Evolutionary conservation across 2,329 filamentous ascomycete species (phyloP).

Genomic region (Xylaria sp.): DNA sequence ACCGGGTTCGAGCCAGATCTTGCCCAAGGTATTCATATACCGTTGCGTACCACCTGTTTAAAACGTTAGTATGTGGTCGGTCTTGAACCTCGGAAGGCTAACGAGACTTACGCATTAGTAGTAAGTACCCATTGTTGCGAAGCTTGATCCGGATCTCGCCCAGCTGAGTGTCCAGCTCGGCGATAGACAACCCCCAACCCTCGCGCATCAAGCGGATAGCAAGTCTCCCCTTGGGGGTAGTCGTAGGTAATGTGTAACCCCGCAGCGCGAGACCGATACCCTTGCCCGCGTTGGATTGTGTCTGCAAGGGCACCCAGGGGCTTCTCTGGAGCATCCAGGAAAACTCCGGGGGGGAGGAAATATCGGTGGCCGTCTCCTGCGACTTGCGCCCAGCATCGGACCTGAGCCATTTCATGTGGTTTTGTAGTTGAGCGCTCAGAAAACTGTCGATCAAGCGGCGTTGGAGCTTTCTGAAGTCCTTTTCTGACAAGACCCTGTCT

Average conservation of each 20-base stretch:
- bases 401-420: constrained; percentile 51
- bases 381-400: background rate
- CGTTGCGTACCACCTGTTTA: constrained; percentile 49
- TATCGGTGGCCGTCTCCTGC: constrained; percentile 5
- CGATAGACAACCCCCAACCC: constrained; percentile 61
- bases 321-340: constrained; percentile 55
- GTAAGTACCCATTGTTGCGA: constrained; percentile 53
- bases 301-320: constrained; percentile 55
- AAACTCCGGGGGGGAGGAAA: constrained; percentile 21
- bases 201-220: constrained; percentile 57
- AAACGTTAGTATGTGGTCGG: background rate
- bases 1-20: constrained; percentile 47
- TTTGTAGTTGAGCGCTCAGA: constrained; percentile 55
- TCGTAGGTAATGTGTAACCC: constrained; percentile 46
- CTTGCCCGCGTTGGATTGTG: constrained; percentile 25
- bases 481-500: constrained; percentile 51
- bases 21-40: constrained; percentile 49
- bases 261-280: constrained; percentile 40
- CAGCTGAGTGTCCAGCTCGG: constrained; percentile 55
- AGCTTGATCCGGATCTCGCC: constrained; percentile 56
- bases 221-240: constrained; percentile 53
- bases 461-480: constrained; percentile 56
- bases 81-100: background rate
- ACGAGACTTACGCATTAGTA: constrained; percentile 57
- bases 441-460: constrained; percentile 57